Conservation (phyloP, 306 rosid genomes). For the Glycyrrhiza uralensis region DNA sequence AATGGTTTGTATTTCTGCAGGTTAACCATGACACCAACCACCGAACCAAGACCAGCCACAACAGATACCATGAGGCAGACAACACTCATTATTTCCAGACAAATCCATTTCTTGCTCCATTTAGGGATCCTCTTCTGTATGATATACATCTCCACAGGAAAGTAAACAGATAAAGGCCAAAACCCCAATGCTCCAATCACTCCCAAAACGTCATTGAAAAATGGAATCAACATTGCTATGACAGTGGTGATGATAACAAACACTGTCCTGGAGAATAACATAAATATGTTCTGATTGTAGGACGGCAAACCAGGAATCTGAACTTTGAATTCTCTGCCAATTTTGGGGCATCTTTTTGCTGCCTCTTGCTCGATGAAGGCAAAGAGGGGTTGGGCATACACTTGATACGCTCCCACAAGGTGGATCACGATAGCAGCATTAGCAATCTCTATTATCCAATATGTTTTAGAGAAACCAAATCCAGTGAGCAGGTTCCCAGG, state of each 20-base stretch:
- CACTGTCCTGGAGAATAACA: constrained; percentile 52
- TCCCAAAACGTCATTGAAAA: constrained; percentile 73
- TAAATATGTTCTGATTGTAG: constrained; percentile 47
- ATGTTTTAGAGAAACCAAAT: constrained; percentile 60
- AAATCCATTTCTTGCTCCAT: constrained; percentile 70
- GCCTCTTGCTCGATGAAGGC: constrained; percentile 59
- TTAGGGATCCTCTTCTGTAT: constrained; percentile 60
- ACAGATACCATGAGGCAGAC: constrained; percentile 50
- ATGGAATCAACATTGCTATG: constrained; percentile 72
- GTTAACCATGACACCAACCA: constrained; percentile 51
- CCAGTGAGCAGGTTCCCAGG: constrained; percentile 84
- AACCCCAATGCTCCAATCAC: constrained; percentile 80
- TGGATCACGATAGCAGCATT: constrained; percentile 81
- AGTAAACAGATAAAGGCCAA: constrained; percentile 81
- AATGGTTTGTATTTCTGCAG: constrained; percentile 53
- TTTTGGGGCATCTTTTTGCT: constrained; percentile 40
- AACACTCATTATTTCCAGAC: constrained; percentile 42
- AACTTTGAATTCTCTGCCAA: constrained; percentile 35
- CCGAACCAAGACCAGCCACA: constrained; percentile 65
- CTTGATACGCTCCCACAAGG: constrained; percentile 86
- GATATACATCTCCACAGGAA: constrained; percentile 79
- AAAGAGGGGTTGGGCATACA: constrained; percentile 68
- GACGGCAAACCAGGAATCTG: constrained; percentile 39
- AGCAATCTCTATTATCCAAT: constrained; percentile 64
- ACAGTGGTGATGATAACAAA: constrained; percentile 60